phyloP scores from a whole-genome alignment of 1,284 basidiomycete genomes.

The Sporisorium reilianum region DNA sequence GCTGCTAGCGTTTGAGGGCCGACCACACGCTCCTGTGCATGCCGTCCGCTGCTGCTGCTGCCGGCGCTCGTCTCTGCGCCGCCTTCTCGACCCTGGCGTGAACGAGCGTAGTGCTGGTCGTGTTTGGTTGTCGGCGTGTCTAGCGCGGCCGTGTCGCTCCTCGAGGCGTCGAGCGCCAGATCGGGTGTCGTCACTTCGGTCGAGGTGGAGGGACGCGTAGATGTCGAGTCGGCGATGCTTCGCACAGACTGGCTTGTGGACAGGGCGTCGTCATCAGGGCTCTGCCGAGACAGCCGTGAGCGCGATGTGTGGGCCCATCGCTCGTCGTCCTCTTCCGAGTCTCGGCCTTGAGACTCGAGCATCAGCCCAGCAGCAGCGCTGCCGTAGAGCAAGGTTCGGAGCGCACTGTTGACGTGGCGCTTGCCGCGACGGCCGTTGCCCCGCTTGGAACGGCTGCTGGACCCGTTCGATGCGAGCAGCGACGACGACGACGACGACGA shows the following conservation, averaged over 20 bases:
- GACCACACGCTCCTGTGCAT: conserved; percentile 24
- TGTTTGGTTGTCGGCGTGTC: conserved; percentile 25
- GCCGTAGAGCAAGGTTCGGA: conserved; percentile 53
- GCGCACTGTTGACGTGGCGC: conserved; percentile 54
- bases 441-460: conserved; percentile 22
- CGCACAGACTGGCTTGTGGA: conserved; percentile 44
- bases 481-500: conserved; percentile 6
- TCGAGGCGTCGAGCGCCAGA: conserved; percentile 20
- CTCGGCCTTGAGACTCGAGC: conserved; percentile 21
- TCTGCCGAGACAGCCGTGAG: conserved; percentile 19
- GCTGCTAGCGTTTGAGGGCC: conserved; percentile 36
- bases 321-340: conserved; percentile 38
- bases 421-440: conserved; percentile 30
- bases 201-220: conserved; percentile 43
- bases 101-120: conserved; percentile 13
- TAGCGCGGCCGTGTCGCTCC: conserved; percentile 15
- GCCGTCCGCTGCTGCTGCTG: conserved; percentile 1
- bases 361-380: conserved; percentile 32
- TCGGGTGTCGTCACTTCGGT: conserved; percentile 50
- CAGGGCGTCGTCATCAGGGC: conserved; percentile 36
- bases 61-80: conserved; percentile 2
- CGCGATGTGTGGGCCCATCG: conserved; percentile 25
- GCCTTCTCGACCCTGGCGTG: conserved; percentile 24
- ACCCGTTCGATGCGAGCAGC: neutral
- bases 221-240: conserved; percentile 51